Percentiles rank a stretch among this genome's conserved stretches.
Conservation (phyloP, 352 stramenopile genomes). For the Phytophthora fragariaefolia region DNA sequence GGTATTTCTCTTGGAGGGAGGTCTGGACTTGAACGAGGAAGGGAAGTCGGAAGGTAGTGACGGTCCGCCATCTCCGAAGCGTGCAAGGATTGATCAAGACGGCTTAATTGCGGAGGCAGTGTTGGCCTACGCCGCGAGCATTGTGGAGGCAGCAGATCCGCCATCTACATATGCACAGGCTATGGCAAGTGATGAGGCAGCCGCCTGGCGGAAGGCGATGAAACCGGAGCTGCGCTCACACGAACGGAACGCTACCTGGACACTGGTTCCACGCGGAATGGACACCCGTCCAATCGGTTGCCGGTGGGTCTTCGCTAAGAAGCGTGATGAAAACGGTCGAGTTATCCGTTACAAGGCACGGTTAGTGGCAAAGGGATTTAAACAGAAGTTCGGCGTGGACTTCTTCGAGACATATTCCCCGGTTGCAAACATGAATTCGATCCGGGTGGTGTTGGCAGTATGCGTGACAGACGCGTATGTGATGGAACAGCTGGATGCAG, state of each 20-base stretch:
- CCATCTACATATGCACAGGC: slow-evolving; percentile 8
- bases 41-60: too few relatives aligned
- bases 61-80: not conserved
- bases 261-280: not conserved
- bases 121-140: not conserved
- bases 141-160: not conserved
- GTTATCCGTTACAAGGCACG: too few relatives aligned
- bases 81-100: slow-evolving; percentile 17
- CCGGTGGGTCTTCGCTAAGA: slow-evolving; percentile 46
- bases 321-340: slow-evolving; percentile 40
- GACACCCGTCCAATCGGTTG: slow-evolving; percentile 22
- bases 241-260: not conserved
- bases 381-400: too few relatives aligned
- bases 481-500: too few relatives aligned
- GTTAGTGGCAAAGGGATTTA: too few relatives aligned
- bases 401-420: too few relatives aligned
- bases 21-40: not conserved
- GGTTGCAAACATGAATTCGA: too few relatives aligned
- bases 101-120: slow-evolving; percentile 12
- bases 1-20: too few relatives aligned
- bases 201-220: not conserved
- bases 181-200: slow-evolving; percentile 7
- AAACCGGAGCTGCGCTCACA: not conserved
- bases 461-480: not conserved
- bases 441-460: too few relatives aligned